These are phyloP conservation scores for Rhodosporidiobolus sp. DNA, from an alignment of 768 basidiomycete species.

Conservation along the genomic window DNA sequence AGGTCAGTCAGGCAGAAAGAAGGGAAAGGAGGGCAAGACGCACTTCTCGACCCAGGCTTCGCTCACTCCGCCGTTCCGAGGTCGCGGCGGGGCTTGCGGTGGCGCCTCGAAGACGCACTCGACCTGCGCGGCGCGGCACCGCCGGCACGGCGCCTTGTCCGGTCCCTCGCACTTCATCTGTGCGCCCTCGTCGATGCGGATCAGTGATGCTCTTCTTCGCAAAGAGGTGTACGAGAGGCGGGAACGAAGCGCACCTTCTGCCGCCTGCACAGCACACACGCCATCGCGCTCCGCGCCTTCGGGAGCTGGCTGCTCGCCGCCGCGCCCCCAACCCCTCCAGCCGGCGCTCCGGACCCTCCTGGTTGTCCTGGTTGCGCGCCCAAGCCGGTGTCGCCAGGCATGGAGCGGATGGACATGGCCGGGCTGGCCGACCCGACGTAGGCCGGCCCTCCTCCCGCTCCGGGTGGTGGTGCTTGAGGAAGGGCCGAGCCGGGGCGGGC, in stretches of 20 bases:
- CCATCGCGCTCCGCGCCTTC: conserved; percentile 32
- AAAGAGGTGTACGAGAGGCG: not conserved
- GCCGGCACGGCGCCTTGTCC: conserved; percentile 29
- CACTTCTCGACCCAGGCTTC: conserved; percentile 31
- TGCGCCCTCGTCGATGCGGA: not conserved
- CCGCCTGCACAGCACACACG: conserved; percentile 28
- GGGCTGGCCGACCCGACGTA: too few species aligned
- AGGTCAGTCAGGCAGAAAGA: too few species aligned
- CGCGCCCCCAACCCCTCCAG: not conserved
- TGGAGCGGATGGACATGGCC: too few species aligned
- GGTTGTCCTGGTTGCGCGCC: too few species aligned
- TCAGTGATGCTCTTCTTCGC: too few species aligned
- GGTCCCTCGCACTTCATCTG: conserved; percentile 40
- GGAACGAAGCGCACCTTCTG: conserved; percentile 17
- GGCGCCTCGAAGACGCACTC: conserved; percentile 38
- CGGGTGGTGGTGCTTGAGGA: not conserved
- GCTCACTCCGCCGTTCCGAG: conserved; percentile 1
- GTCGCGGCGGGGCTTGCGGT: conserved; percentile 9
- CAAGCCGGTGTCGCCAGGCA: too few species aligned
- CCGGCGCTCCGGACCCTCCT: not conserved
- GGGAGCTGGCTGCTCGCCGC: conserved; percentile 4
- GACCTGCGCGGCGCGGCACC: conserved; percentile 30
- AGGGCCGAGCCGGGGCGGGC: not conserved
- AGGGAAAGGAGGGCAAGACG: not conserved
- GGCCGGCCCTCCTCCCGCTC: not conserved